These are phyloP conservation scores for Barnettozyma sucrosica DNA, from an alignment of 805 yeast genomes.

Conservation along the genomic window DNA sequence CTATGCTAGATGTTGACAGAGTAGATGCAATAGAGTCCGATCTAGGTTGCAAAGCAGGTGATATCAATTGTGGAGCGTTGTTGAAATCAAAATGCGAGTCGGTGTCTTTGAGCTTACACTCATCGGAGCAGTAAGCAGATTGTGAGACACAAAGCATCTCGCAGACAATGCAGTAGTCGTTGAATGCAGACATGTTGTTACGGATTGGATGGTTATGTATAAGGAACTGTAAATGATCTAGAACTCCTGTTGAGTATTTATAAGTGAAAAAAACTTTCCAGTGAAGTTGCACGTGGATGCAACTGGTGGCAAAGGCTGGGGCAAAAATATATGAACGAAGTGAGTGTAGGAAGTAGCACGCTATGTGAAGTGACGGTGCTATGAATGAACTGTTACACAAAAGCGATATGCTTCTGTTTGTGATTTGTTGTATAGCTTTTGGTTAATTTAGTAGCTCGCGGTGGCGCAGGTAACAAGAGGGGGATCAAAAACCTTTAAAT, in stretches of 20 bases:
- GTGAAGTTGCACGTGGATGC: background rate
- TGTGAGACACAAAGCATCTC: slow-evolving; percentile 42
- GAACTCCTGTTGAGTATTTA: background rate
- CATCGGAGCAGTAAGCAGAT: slow-evolving; percentile 42
- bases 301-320: background rate
- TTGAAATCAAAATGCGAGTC: slow-evolving; percentile 22
- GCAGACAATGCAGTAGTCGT: slow-evolving; percentile 55
- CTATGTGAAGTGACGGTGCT: background rate
- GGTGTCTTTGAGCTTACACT: slow-evolving; percentile 31
- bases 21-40: slow-evolving; percentile 19
- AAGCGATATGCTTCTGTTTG: background rate
- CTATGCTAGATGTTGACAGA: slow-evolving; percentile 5
- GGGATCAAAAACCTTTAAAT: background rate
- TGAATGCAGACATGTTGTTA: slow-evolving; percentile 32
- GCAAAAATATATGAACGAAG: background rate
- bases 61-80: slow-evolving; percentile 26
- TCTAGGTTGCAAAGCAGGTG: slow-evolving; percentile 27
- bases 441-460: no score
- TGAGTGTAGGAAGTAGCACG: background rate
- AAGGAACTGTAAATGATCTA: background rate
- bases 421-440: no score
- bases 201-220: background rate
- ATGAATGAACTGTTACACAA: background rate
- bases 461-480: no score
- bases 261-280: background rate